phyloP scores from a whole-genome alignment of 2,329 filamentous ascomycete species.

The Colletotrichum viniferum region DNA sequence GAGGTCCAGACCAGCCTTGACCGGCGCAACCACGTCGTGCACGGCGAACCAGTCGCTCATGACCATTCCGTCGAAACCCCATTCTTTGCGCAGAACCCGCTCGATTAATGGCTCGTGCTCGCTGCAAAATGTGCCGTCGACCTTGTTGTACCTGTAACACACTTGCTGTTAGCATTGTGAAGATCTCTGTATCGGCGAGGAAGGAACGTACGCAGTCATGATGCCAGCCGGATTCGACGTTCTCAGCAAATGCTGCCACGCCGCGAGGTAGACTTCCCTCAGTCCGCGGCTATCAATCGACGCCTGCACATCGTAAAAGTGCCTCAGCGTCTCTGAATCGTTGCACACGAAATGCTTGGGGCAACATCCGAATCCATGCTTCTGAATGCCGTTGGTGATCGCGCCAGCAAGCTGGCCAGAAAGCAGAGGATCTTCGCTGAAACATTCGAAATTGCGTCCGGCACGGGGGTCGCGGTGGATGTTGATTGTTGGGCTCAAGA shows the following conservation, averaged over 20 bases:
- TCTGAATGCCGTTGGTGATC: conserved; percentile 43
- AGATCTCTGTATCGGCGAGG: accelerated
- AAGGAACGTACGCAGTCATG: conserved; percentile 22
- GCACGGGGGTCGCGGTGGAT: conserved; percentile 47
- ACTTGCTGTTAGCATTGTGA: not conserved
- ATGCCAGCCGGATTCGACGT: conserved; percentile 15
- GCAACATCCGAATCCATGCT: conserved; percentile 36
- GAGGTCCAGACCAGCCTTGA: conserved; percentile 34
- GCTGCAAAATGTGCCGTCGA: conserved; percentile 27
- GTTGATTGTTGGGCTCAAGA: conserved; percentile 66
- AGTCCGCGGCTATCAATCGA: conserved; percentile 6
- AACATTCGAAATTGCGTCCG: conserved; percentile 48
- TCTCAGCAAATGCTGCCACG: conserved; percentile 24
- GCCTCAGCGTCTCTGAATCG: conserved; percentile 29
- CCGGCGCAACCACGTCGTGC: conserved; percentile 31
- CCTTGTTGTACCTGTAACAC: conserved; percentile 29
- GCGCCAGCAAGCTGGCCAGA: conserved; percentile 43
- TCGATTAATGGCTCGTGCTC: conserved; percentile 24
- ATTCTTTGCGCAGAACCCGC: conserved; percentile 34
- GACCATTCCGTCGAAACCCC: conserved; percentile 37
- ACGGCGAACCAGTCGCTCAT: conserved; percentile 40
- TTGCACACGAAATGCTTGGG: conserved; percentile 46
- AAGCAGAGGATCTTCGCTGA: conserved; percentile 47
- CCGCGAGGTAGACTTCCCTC: conserved; percentile 24
- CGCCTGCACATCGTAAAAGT: conserved; percentile 21